Conservation (phyloP, 2,329 filamentous ascomycete genomes). For the Geoglossum cookeanum region DNA sequence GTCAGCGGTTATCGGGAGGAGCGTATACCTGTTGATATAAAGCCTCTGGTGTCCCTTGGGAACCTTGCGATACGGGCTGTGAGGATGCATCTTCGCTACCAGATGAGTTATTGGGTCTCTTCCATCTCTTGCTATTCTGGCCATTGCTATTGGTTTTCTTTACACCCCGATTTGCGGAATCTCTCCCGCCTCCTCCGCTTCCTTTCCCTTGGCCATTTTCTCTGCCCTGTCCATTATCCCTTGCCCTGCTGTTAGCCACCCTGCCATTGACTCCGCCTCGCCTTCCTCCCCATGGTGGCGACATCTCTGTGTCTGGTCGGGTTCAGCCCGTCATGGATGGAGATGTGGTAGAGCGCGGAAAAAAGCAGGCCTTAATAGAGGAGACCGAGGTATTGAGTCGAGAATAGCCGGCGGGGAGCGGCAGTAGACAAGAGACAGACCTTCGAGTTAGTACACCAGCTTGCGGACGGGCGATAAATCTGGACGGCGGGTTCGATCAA, state of each 20-base stretch:
- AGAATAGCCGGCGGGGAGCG: not conserved
- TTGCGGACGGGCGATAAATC: not conserved
- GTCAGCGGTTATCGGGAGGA: not conserved
- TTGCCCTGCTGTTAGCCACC: not conserved
- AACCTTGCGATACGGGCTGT: not conserved
- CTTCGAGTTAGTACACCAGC: not conserved
- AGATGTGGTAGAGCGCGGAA: too few species aligned
- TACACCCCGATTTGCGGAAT: not conserved
- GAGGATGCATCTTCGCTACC: not conserved
- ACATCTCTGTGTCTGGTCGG: not conserved
- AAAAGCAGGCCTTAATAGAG: not conserved
- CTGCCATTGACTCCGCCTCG: not conserved
- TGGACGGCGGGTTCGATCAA: not conserved
- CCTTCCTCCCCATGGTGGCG: not conserved
- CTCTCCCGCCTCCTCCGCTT: not conserved
- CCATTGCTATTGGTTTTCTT: not conserved
- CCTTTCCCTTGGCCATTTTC: not conserved
- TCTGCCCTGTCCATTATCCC: not conserved
- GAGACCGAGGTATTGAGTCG: not conserved
- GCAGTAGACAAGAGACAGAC: not conserved
- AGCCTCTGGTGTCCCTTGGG: not conserved
- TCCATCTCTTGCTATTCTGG: not conserved
- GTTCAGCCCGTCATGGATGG: not conserved
- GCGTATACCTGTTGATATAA: conserved; percentile 1
- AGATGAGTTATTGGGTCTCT: not conserved